Evolutionary conservation across 2,329 filamentous ascomycete species (phyloP).

Genomic region (Moelleriella libera): DNA sequence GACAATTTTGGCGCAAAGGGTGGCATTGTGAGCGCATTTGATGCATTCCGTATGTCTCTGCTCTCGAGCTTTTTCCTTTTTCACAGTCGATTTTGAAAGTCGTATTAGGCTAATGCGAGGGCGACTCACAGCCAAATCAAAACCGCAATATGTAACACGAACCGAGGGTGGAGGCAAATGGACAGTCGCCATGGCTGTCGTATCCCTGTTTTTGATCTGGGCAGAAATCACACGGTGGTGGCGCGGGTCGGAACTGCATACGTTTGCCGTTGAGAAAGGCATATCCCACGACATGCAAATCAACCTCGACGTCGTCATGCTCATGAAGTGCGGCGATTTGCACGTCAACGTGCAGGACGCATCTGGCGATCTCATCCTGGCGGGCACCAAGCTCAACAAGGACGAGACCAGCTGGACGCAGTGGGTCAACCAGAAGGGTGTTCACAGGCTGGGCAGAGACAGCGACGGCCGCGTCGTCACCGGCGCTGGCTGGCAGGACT

Average conservation of each 20-base stretch:
- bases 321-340: slow-evolving; percentile 78
- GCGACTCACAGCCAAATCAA: slow-evolving; percentile 64
- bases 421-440: slow-evolving; percentile 61
- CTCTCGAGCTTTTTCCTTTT: background rate
- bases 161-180: slow-evolving; percentile 84
- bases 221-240: slow-evolving; percentile 75
- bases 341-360: slow-evolving; percentile 97
- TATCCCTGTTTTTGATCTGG: slow-evolving; percentile 63
- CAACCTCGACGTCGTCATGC: slow-evolving; percentile 86
- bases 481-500: slow-evolving; percentile 39
- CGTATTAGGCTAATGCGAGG: background rate
- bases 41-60: slow-evolving; percentile 72
- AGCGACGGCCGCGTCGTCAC: slow-evolving; percentile 38
- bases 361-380: slow-evolving; percentile 79
- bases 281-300: slow-evolving; percentile 80
- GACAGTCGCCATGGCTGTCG: slow-evolving; percentile 67
- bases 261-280: slow-evolving; percentile 87
- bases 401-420: slow-evolving; percentile 70
- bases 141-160: slow-evolving; percentile 77
- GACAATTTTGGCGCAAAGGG: slow-evolving; percentile 65
- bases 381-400: slow-evolving; percentile 56
- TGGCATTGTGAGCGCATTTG: slow-evolving; percentile 70
- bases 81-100: background rate
- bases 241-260: slow-evolving; percentile 69
- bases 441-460: slow-evolving; percentile 46